phyloP scores from a whole-genome alignment of 352 stramenopile species.

The Pythium sukuiense region DNA sequence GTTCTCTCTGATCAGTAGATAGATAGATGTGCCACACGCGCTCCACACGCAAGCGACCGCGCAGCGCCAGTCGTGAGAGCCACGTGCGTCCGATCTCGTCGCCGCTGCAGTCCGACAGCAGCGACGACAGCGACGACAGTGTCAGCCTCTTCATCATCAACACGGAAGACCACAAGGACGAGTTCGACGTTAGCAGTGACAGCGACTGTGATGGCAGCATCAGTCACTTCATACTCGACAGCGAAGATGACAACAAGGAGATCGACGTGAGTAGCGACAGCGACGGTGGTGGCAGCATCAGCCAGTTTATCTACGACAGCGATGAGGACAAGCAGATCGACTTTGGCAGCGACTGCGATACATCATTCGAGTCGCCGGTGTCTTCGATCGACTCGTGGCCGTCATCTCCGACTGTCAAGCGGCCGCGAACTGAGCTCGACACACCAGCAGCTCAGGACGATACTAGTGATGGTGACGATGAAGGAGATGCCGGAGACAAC shows the following conservation, averaged over 20 bases:
- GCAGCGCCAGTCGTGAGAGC: background rate
- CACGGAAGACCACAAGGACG: background rate
- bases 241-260: too few species aligned
- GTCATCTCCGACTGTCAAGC: background rate
- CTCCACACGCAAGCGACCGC: constrained; percentile 13
- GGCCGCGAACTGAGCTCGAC: background rate
- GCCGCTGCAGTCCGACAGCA: background rate
- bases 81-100: constrained; percentile 1
- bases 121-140: constrained; percentile 7
- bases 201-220: background rate
- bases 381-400: constrained; percentile 8
- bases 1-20: too few species aligned
- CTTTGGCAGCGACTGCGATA: constrained; percentile 7
- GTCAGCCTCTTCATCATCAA: background rate
- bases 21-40: constrained; percentile 7
- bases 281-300: too few species aligned
- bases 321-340: too few species aligned
- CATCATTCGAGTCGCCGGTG: constrained; percentile 18
- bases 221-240: too few species aligned
- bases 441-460: background rate
- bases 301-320: too few species aligned
- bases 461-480: background rate
- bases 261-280: too few species aligned
- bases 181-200: background rate
- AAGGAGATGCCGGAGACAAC: background rate